Conservation (phyloP, 2,329 filamentous ascomycete species). For the Ceratocystis diversiconidia region DNA sequence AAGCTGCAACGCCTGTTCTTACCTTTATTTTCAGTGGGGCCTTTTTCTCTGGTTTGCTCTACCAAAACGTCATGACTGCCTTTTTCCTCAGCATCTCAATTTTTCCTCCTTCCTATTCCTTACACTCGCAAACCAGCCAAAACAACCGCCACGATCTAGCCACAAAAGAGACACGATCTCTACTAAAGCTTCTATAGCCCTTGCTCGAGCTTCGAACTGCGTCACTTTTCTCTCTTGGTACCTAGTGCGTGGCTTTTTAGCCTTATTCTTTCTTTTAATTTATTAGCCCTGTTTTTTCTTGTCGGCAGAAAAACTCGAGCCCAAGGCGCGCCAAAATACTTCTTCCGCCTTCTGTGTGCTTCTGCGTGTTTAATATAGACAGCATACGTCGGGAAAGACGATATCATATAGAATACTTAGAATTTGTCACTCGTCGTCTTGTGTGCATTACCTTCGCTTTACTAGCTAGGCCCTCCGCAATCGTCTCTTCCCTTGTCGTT, state of each 20-base stretch:
- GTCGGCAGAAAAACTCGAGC: background rate
- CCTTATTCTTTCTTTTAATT: conserved; percentile 3
- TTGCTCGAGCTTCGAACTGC: background rate
- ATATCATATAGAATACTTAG: no score
- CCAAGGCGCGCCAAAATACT: conserved; percentile 1
- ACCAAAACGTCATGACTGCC: conserved; percentile 9
- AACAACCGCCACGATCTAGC: background rate
- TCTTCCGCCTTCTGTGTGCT: conserved; percentile 4
- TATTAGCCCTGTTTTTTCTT: background rate
- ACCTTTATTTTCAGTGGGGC: background rate
- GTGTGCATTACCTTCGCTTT: background rate
- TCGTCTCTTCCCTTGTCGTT: background rate
- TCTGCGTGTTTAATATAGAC: background rate
- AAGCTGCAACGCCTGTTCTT: no score
- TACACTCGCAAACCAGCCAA: background rate
- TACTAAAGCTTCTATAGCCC: background rate
- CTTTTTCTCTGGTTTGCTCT: background rate
- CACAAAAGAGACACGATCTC: background rate
- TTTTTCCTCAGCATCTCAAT: background rate
- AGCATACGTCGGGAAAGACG: background rate
- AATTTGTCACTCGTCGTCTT: background rate
- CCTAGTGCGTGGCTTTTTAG: no score
- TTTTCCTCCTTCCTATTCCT: background rate
- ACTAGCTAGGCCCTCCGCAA: background rate
- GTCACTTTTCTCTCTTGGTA: background rate